Evolutionary conservation across 345 rosid species (phyloP).

Genomic region (Dipteronia dyeriana): DNA sequence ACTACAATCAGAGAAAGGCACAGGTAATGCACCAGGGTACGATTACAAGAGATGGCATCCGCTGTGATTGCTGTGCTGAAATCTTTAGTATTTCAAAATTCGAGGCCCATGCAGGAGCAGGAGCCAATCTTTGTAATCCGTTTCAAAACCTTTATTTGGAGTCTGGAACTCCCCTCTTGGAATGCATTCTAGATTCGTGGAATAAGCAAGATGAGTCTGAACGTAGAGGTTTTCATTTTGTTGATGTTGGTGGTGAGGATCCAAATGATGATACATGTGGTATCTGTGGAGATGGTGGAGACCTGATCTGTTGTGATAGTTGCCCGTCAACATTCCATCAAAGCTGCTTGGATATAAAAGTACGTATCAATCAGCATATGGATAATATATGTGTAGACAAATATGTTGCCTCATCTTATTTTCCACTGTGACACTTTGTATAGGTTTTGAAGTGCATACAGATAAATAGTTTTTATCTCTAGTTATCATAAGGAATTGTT

Average conservation of each 20-base stretch:
- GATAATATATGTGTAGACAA: not conserved
- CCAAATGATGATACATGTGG: constrained; percentile 97
- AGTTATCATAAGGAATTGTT: not conserved
- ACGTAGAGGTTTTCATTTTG: constrained; percentile 58
- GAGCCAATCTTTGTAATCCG: constrained; percentile 48
- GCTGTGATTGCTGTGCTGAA: constrained; percentile 73
- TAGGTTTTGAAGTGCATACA: constrained; percentile 11
- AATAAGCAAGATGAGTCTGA: constrained; percentile 58
- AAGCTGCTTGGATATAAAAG: constrained; percentile 77
- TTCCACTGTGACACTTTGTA: not conserved
- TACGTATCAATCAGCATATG: constrained; percentile 33
- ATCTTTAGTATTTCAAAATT: constrained; percentile 52
- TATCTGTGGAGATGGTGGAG: constrained; percentile 97
- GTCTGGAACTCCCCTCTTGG: constrained; percentile 65
- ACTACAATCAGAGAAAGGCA: constrained; percentile 43
- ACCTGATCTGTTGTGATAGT: constrained; percentile 85
- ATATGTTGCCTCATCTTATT: not conserved
- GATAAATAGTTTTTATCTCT: not conserved
- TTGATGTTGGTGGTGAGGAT: constrained; percentile 69
- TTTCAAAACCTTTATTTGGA: constrained; percentile 63
- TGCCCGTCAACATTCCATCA: constrained; percentile 98
- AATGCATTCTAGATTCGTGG: constrained; percentile 73
- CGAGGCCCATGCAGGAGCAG: constrained; percentile 76
- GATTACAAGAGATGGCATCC: constrained; percentile 65
- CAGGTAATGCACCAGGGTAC: constrained; percentile 44